phyloP scores from a whole-genome alignment of 2,329 filamentous ascomycete genomes.

The Taxawa tesnikishii region DNA sequence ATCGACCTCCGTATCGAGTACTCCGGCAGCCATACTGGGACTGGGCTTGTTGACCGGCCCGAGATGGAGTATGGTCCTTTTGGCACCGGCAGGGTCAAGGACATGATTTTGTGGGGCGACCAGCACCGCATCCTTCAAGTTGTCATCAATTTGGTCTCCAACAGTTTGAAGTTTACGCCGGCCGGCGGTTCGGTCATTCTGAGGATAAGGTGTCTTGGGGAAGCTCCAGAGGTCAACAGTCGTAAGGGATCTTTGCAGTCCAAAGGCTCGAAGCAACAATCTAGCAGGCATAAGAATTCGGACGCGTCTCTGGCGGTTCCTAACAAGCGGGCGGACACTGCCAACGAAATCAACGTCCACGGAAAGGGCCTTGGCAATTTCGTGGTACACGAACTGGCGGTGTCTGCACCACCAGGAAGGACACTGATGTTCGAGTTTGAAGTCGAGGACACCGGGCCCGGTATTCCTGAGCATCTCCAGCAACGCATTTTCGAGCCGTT shows the following conservation, averaged over 20 bases:
- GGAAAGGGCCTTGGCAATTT: constrained; percentile 25
- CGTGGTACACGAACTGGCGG: constrained; percentile 21
- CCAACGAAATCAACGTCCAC: constrained; percentile 30
- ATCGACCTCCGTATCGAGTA: constrained; percentile 66
- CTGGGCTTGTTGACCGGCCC: constrained; percentile 13
- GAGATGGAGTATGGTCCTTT: constrained; percentile 41
- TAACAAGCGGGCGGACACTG: constrained; percentile 19
- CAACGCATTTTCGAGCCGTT: constrained; percentile 86
- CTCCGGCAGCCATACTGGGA: constrained; percentile 24
- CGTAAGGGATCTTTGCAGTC: constrained; percentile 30
- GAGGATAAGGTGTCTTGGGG: constrained; percentile 60
- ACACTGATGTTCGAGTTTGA: constrained; percentile 75
- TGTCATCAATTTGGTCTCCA: constrained; percentile 87
- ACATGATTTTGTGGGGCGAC: constrained; percentile 87
- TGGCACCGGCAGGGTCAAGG: constrained; percentile 54
- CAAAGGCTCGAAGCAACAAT: constrained; percentile 17
- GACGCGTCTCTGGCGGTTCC: constrained; percentile 5
- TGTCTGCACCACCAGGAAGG: constrained; percentile 45
- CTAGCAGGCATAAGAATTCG: constrained; percentile 7
- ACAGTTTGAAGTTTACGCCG: constrained; percentile 84
- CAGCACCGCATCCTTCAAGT: constrained; percentile 83
- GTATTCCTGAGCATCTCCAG: constrained; percentile 67
- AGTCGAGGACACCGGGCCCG: constrained; percentile 77
- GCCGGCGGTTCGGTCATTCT: constrained; percentile 62
- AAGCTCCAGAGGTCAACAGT: constrained; percentile 34